These are phyloP conservation scores for Neofusicoccum cordaticola DNA, from an alignment of 2,329 filamentous ascomycete genomes.

Conservation along the genomic window DNA sequence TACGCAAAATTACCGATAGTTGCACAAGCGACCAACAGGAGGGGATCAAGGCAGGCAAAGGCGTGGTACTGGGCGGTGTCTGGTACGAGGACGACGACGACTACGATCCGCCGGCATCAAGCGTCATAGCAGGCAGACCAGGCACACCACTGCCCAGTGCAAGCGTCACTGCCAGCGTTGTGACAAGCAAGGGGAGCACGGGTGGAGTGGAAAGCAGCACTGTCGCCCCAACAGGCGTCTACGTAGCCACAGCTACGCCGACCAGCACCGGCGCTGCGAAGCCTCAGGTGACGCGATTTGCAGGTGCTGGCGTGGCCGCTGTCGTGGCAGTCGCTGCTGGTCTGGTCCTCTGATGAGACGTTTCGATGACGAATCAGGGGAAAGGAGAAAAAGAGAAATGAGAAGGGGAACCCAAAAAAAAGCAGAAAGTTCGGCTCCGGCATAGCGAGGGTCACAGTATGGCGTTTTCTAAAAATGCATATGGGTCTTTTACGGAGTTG, in stretches of 20 bases:
- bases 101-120: slow-evolving; percentile 16
- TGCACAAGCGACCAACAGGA: slow-evolving; percentile 54
- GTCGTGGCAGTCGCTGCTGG: slow-evolving; percentile 10
- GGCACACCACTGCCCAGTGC: slow-evolving; percentile 2
- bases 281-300: background rate
- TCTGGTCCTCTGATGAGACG: background rate
- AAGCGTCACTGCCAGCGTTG: background rate
- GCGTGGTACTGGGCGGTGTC: slow-evolving; percentile 24
- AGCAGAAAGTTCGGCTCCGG: background rate
- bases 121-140: slow-evolving; percentile 19
- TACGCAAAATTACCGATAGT: slow-evolving; percentile 51
- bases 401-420: background rate
- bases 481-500: background rate
- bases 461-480: background rate
- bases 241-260: slow-evolving; percentile 18
- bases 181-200: background rate
- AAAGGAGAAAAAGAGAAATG: too few relatives aligned
- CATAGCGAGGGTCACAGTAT: background rate
- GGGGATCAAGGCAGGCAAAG: slow-evolving; percentile 49
- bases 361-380: background rate
- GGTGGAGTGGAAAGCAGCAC: slow-evolving; percentile 9
- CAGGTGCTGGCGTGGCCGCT: background rate
- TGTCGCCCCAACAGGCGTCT: slow-evolving; percentile 19
- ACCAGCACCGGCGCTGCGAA: slow-evolving; percentile 7
- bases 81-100: slow-evolving; percentile 22